Base-by-base conservation (phyloP, 441 rosid species). In the Arabidopsis hybrid region DNA sequence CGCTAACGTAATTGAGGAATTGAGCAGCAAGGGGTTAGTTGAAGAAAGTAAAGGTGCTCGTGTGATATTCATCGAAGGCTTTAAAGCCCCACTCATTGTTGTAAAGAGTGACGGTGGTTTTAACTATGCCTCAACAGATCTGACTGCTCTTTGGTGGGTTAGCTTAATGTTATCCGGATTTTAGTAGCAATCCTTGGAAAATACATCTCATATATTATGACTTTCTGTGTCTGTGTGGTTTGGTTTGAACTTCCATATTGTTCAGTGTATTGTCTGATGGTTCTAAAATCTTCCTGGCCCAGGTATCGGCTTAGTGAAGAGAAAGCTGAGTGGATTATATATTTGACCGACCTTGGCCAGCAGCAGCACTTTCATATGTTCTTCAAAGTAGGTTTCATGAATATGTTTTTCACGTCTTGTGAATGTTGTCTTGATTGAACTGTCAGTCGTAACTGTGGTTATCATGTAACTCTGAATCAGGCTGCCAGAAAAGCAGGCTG, bases 271-370 rank as follows among this genome's bases (percentile, higher is more conserved):
- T 67, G 4, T 68, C 17, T 65, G 40, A 8, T 65, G 43, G 26
- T 52, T 12, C 32, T 74, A 46, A 60, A 52, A 16, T 60, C 64
- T 76, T 47, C 38, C 42, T 67, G 80, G 18, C 72, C 0, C 68
- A 94, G 97, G 99, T 94, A 92, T 82, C 95, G 99, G 46, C 88
- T 92, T 38, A 89, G 87, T 74, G 89, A 85, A 83, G 99, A 94
- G 84, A 90, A 85, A 79, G 99, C 93, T 68, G 94, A 90, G 68
- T 90, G 97, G 99, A 92, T 95, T 60, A 86, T 90, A 69, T 95
- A 95, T 80, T 86, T 92, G 40, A 95, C 99, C 35, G 99, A 94
- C 86, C 87, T 86, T 73, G 99, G 97, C 67, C 98, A 94, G 83
- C 90, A 91, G 74, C 91, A 85, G 75, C 98, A 93, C 69, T 93